Percentiles rank a stretch among this genome's conserved stretches.
phyloP scores from a whole-genome alignment of 176 grass and related monocot species.

The Lolium multiflorum region DNA sequence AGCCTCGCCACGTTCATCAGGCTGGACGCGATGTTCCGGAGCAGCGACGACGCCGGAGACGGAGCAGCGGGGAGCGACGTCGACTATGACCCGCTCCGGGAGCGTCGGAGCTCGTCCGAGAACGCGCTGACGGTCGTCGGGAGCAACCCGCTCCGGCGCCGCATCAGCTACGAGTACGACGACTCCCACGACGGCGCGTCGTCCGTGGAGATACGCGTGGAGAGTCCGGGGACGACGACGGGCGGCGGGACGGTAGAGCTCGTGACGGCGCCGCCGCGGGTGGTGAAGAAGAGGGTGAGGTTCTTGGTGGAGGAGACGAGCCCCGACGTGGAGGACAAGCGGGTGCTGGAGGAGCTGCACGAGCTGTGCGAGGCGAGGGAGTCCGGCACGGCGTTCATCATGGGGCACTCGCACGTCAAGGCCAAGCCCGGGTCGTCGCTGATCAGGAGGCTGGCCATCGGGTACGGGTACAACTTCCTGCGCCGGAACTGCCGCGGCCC shows the following conservation, averaged over 20 bases:
- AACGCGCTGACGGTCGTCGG: slow-evolving; percentile 78
- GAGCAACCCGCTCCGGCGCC: slow-evolving; percentile 52
- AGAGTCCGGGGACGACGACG: background rate
- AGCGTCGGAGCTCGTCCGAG: slow-evolving; percentile 40
- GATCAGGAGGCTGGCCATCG: slow-evolving; percentile 75
- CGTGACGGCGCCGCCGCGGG: background rate
- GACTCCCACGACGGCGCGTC: slow-evolving; percentile 33
- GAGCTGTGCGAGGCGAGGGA: slow-evolving; percentile 78
- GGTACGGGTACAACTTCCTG: slow-evolving; percentile 83
- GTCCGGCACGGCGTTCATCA: slow-evolving; percentile 84
- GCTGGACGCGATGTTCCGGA: slow-evolving; percentile 54
- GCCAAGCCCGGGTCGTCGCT: slow-evolving; percentile 83
- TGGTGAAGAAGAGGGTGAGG: slow-evolving; percentile 62
- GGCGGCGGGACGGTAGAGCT: slow-evolving; percentile 45
- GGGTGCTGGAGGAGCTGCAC: slow-evolving; percentile 64
- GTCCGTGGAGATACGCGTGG: slow-evolving; percentile 29
- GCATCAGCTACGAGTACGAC: slow-evolving; percentile 33
- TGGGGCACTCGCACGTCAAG: slow-evolving; percentile 91
- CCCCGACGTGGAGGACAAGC: slow-evolving; percentile 55
- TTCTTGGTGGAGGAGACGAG: slow-evolving; percentile 61
- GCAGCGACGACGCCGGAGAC: slow-evolving; percentile 30
- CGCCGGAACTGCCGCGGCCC: slow-evolving; percentile 88
- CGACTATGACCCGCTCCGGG: slow-evolving; percentile 30
- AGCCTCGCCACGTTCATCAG: slow-evolving; percentile 82
- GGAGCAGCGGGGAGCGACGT: slow-evolving; percentile 5